A percentile compares a stretch with the other conserved stretches of the same genome.
These are phyloP conservation scores for Suillus occidentalis DNA, from an alignment of 768 basidiomycete genomes.

Conservation along the genomic window DNA sequence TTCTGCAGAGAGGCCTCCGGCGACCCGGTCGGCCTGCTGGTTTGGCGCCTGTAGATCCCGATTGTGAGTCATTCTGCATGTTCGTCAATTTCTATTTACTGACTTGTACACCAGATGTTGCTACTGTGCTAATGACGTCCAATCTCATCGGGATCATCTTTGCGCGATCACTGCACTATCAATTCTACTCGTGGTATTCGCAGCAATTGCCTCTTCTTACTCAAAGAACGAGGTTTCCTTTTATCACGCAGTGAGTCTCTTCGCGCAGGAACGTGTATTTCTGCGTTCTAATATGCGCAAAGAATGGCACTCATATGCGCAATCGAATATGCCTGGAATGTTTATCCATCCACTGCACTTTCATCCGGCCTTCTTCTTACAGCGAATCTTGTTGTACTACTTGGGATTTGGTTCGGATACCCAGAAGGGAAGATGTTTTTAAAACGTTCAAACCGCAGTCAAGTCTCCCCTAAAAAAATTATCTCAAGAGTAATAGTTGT, in stretches of 20 bases:
- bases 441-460: slow-evolving; percentile 4
- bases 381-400: slow-evolving; percentile 52
- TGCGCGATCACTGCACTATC: slow-evolving; percentile 94
- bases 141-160: slow-evolving; percentile 91
- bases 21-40: slow-evolving; percentile 52
- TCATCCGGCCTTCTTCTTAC: slow-evolving; percentile 59
- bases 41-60: slow-evolving; percentile 47
- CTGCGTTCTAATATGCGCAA: slow-evolving; percentile 9
- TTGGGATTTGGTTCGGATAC: slow-evolving; percentile 56
- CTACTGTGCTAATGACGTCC: slow-evolving; percentile 83
- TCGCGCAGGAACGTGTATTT: neutral
- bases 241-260: slow-evolving; percentile 55
- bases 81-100: slow-evolving; percentile 13
- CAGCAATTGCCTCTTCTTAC: slow-evolving; percentile 84
- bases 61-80: slow-evolving; percentile 51
- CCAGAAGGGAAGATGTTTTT: slow-evolving; percentile 35
- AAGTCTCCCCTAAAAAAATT: neutral
- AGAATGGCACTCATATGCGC: slow-evolving; percentile 60
- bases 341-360: slow-evolving; percentile 73
- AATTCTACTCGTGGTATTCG: slow-evolving; percentile 98
- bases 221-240: slow-evolving; percentile 70
- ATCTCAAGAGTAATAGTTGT: neutral
- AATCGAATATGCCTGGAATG: slow-evolving; percentile 88
- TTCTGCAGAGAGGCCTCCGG: slow-evolving; percentile 56
- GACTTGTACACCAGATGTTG: slow-evolving; percentile 54